phyloP scores from a whole-genome alignment of 2,329 filamentous ascomycete species.

The Malbranchea cinnamomea region DNA sequence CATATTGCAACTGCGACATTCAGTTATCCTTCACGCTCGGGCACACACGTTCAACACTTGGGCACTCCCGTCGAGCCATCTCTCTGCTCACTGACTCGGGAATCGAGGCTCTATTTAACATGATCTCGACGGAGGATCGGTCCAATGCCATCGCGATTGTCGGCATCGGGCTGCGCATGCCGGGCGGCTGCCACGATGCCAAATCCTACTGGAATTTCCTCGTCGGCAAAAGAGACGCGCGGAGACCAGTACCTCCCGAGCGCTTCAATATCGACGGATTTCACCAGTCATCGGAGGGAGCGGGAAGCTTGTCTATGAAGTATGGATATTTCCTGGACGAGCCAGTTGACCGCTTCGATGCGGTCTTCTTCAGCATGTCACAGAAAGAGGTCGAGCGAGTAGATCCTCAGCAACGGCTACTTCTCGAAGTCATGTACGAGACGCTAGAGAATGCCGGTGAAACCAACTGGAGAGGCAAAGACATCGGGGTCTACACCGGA shows the following conservation, averaged over 20 bases:
- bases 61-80: no score
- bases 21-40: no score
- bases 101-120: no score
- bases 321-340: slow-evolving; percentile 18
- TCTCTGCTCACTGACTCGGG: no score
- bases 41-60: no score
- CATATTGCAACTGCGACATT: no score
- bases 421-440: slow-evolving; percentile 22
- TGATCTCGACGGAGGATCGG: no score
- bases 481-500: slow-evolving; percentile 19
- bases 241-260: slow-evolving; percentile 6
- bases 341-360: slow-evolving; percentile 16
- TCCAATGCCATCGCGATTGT: no score
- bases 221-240: slow-evolving; percentile 5
- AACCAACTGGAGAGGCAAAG: slow-evolving; percentile 15
- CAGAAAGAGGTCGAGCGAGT: slow-evolving; percentile 15
- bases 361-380: slow-evolving; percentile 18
- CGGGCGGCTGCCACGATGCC: no score
- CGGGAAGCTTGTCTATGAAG: slow-evolving; percentile 2
- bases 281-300: slow-evolving; percentile 2
- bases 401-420: slow-evolving; percentile 21
- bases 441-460: slow-evolving; percentile 20
- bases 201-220: no score
- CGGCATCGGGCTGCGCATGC: no score
- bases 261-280: slow-evolving; percentile 10